Conservation (phyloP, 805 yeast species). For the Kodamaea restingae region DNA sequence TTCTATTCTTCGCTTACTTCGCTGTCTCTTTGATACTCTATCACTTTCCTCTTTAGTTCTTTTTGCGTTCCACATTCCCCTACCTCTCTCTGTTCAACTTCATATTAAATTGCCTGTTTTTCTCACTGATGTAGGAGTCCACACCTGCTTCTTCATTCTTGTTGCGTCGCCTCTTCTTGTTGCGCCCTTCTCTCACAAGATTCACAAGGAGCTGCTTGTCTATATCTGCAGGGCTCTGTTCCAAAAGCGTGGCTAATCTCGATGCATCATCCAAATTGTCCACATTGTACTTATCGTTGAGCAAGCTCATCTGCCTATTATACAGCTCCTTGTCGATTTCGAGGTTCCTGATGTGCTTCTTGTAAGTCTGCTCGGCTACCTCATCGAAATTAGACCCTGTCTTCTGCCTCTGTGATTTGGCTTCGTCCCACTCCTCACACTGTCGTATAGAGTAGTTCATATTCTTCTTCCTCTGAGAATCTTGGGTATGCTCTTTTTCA, state of each 20-base stretch:
- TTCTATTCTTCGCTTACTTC: too few species aligned
- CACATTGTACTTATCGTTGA: conserved; percentile 12
- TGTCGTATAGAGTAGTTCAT: conserved; percentile 51
- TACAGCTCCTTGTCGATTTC: conserved; percentile 41
- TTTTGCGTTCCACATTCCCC: too few species aligned
- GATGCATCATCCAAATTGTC: conserved; percentile 1
- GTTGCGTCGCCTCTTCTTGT: conserved; percentile 34
- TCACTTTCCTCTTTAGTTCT: too few species aligned
- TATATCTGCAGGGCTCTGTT: conserved; percentile 8
- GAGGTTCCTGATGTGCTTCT: conserved; percentile 45
- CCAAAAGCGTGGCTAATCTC: conserved; percentile 3
- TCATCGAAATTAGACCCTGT: conserved; percentile 49
- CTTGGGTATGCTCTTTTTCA: conserved; percentile 24
- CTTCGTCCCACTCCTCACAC: conserved; percentile 56
- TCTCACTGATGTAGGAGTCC: conserved; percentile 57
- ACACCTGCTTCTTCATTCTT: conserved; percentile 31
- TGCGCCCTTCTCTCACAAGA: conserved; percentile 31
- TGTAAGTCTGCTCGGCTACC: conserved; percentile 59
- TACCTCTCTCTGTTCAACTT: conserved; percentile 54
- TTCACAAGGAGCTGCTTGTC: conserved; percentile 23
- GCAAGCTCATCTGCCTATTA: conserved; percentile 28
- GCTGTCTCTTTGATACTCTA: too few species aligned
- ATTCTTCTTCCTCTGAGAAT: conserved; percentile 8
- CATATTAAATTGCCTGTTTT: conserved; percentile 69
- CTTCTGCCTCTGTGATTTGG: conserved; percentile 25